These are phyloP conservation scores for Asterionellopsis glacialis DNA, from an alignment of 108 stramenopile genomes.

Conservation along the genomic window DNA sequence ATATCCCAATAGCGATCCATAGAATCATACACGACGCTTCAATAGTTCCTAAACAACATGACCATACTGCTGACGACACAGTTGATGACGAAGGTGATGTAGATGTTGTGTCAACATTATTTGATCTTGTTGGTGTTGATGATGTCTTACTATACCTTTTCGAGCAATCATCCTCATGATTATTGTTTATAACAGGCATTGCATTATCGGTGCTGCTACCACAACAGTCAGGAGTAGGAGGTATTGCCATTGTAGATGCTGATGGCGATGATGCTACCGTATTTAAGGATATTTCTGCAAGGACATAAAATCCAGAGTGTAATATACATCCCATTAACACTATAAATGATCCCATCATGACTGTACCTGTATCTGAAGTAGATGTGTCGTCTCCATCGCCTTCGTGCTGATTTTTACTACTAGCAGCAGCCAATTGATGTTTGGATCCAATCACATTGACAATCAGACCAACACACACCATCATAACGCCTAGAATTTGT, in stretches of 20 bases:
- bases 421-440: not conserved
- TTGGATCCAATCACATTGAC: constrained; percentile 2
- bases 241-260: not conserved
- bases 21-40: not conserved
- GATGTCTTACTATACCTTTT: too few species aligned
- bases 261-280: not conserved
- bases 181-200: too few species aligned
- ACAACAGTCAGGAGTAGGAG: too few species aligned
- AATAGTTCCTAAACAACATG: constrained; percentile 3
- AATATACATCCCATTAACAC: constrained; percentile 1
- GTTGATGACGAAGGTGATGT: not conserved
- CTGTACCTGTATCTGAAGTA: too few species aligned
- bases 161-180: too few species aligned
- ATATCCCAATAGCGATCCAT: not conserved
- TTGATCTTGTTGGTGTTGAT: too few species aligned
- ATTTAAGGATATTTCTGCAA: not conserved
- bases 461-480: constrained; percentile 5
- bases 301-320: not conserved
- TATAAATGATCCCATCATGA: constrained; percentile 1
- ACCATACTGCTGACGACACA: not conserved
- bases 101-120: too few species aligned
- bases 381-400: not conserved
- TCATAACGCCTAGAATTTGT: not conserved
- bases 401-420: not conserved
- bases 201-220: too few species aligned